phyloP scores from a whole-genome alignment of 2,329 filamentous ascomycete species.

The Ascochyta koolunga region DNA sequence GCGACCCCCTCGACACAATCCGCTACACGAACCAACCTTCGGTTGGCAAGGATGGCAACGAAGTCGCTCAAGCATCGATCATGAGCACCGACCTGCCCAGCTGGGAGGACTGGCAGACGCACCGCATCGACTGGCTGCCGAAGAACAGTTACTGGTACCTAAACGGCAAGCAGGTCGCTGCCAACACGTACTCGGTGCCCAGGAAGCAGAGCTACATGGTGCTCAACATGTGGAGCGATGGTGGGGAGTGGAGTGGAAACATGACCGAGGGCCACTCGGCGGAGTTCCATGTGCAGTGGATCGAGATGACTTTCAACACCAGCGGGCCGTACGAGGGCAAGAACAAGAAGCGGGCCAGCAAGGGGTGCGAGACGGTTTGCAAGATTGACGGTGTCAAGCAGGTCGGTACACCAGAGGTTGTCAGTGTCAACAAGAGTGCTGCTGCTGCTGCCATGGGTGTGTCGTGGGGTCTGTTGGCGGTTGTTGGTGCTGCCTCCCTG shows the following conservation, averaged over 20 bases:
- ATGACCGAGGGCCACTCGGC: constrained; percentile 60
- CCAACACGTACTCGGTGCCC: constrained; percentile 63
- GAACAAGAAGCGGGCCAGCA: constrained; percentile 27
- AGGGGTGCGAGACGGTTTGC: constrained; percentile 45
- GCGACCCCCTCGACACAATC: constrained; percentile 52
- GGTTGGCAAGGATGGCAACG: constrained; percentile 53
- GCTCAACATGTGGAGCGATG: constrained; percentile 67
- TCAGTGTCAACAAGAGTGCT: constrained; percentile 23
- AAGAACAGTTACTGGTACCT: constrained; percentile 63
- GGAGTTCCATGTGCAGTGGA: constrained; percentile 66
- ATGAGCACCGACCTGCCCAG: constrained; percentile 56
- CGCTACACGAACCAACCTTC: constrained; percentile 67
- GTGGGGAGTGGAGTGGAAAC: constrained; percentile 64
- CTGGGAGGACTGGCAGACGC: constrained; percentile 64
- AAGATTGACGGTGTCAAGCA: constrained; percentile 46
- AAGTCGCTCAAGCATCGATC: constrained; percentile 55
- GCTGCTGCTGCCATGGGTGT: constrained; percentile 28
- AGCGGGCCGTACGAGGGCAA: constrained; percentile 41
- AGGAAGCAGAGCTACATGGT: constrained; percentile 59
- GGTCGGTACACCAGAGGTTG: constrained; percentile 44
- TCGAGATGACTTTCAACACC: constrained; percentile 63
- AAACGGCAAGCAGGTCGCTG: constrained; percentile 57
- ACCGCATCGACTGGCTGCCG: constrained; percentile 66
- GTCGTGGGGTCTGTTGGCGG: constrained; percentile 34
- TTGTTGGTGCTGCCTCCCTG: constrained; percentile 30